Evolutionary conservation across 306 rosid species (phyloP).

Genomic region (Mimosa bimucronata): DNA sequence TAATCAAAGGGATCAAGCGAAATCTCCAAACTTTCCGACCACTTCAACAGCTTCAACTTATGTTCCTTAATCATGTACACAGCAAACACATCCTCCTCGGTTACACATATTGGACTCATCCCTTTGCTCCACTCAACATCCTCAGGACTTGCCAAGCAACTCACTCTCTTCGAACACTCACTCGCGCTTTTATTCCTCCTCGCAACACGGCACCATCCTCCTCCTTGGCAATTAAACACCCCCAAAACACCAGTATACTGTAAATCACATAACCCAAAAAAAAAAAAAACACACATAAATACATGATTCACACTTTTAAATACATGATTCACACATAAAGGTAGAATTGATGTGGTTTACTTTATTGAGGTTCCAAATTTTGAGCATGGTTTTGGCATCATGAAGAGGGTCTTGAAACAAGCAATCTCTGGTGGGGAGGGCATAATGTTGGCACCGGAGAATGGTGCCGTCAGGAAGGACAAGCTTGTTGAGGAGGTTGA

Average conservation of each 20-base stretch:
- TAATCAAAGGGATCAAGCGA: conserved; percentile 60
- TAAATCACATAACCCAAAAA: neutral
- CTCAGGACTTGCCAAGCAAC: conserved; percentile 56
- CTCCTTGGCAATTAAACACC: conserved; percentile 81
- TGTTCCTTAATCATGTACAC: conserved; percentile 54
- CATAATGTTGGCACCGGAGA: conserved; percentile 73
- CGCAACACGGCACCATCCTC: conserved; percentile 71
- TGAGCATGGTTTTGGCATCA: conserved; percentile 80
- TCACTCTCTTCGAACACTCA: conserved; percentile 46
- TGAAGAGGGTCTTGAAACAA: conserved; percentile 73
- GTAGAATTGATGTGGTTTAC: conserved; percentile 39
- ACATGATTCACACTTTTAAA: neutral
- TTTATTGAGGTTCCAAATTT: conserved; percentile 82
- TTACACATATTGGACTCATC: conserved; percentile 43
- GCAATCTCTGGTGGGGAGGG: conserved; percentile 80
- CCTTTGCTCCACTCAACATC: conserved; percentile 69
- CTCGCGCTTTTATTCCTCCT: conserved; percentile 59
- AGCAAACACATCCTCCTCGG: conserved; percentile 55
- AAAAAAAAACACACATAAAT: neutral
- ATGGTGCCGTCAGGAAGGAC: conserved; percentile 71
- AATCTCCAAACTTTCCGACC: conserved; percentile 47
- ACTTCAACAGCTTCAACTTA: conserved; percentile 56
- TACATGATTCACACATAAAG: no score
- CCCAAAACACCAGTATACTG: conserved; percentile 76
- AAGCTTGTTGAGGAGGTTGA: conserved; percentile 61